phyloP scores from a whole-genome alignment of 371 early-diverging fungal species.

The Mucor ambiguus region DNA sequence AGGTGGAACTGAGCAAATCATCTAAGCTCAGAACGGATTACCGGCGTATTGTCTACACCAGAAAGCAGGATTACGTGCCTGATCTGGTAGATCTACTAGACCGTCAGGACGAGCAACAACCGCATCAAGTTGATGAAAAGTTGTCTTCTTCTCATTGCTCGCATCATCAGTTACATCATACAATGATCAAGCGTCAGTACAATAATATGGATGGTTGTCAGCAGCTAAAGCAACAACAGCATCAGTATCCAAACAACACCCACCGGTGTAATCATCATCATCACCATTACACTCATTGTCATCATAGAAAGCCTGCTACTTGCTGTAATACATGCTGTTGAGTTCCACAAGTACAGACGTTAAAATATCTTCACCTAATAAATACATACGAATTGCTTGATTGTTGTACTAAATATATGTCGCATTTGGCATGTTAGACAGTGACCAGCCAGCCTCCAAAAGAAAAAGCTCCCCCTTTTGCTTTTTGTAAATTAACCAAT shows the following conservation, averaged over 20 bases:
- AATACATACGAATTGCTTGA: background rate
- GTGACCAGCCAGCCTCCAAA: too few species aligned
- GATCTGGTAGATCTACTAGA: background rate
- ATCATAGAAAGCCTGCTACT: background rate
- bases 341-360: background rate
- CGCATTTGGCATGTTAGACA: too few species aligned
- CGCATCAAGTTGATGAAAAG: background rate
- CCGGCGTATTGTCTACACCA: background rate
- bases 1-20: background rate
- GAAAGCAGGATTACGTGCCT: background rate
- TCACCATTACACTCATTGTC: background rate
- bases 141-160: background rate
- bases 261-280: background rate
- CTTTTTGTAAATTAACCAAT: too few species aligned
- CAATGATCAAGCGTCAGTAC: background rate
- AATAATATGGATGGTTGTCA: background rate
- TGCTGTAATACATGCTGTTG: background rate
- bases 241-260: background rate
- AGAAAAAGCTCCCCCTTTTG: too few species aligned
- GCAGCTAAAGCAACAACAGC: background rate
- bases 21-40: background rate
- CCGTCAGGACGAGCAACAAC: background rate
- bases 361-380: background rate
- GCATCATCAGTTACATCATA: conserved; percentile 17
- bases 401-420: background rate